phyloP scores from a whole-genome alignment of 2,329 filamentous ascomycete species.

The Bertia moriformis region DNA sequence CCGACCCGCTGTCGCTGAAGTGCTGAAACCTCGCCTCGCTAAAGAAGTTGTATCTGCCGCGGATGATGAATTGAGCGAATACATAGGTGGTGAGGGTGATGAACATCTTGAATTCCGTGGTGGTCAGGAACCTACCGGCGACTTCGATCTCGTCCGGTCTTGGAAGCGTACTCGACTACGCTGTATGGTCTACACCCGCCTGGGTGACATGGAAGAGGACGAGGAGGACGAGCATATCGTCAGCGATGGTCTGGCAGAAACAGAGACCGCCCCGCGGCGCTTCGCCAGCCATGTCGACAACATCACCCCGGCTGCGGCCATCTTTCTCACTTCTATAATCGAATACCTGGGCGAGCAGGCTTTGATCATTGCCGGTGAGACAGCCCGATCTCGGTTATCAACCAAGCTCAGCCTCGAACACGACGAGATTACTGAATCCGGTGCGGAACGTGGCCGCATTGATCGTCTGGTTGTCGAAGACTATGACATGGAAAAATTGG shows the following conservation, averaged over 20 bases:
- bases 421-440: conserved; percentile 11
- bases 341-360: conserved; percentile 49
- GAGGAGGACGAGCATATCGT: conserved; percentile 48
- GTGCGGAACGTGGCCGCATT: conserved; percentile 9
- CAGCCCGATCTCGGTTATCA: conserved; percentile 24
- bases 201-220: conserved; percentile 54
- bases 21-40: conserved; percentile 43
- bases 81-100: conserved; percentile 37
- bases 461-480: conserved; percentile 40
- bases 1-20: conserved; percentile 41
- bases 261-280: conserved; percentile 18
- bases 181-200: conserved; percentile 53
- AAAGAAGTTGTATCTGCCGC: conserved; percentile 44
- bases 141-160: conserved; percentile 44
- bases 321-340: conserved; percentile 50
- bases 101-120: conserved; percentile 31
- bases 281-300: conserved; percentile 32
- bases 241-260: conserved; percentile 30
- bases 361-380: conserved; percentile 41
- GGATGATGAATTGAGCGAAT: conserved; percentile 46
- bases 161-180: conserved; percentile 51
- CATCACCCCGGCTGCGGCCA: conserved; percentile 45
- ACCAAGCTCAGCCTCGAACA: conserved; percentile 10
- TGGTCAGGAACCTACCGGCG: conserved; percentile 22
- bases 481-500: conserved; percentile 47